These are phyloP conservation scores for Yamadazyma nakazawae DNA, from an alignment of 805 yeast genomes.

Conservation along the genomic window DNA sequence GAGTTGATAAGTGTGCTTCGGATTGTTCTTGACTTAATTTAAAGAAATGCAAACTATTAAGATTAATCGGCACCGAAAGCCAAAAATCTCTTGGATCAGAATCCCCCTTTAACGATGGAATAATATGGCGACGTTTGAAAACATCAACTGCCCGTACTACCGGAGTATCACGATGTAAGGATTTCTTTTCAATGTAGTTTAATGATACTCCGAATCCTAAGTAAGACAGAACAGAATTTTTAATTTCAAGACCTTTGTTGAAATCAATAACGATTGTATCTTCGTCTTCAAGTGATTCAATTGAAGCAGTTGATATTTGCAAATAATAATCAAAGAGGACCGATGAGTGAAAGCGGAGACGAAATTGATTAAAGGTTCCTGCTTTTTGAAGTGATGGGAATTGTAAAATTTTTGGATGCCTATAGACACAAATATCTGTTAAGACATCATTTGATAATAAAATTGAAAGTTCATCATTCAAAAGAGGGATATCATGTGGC, in stretches of 20 bases:
- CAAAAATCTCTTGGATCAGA: constrained; percentile 3
- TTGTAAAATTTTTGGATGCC: neutral
- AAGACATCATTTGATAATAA: neutral
- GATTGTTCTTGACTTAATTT: constrained; percentile 1
- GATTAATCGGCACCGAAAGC: neutral
- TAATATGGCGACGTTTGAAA: neutral
- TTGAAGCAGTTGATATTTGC: neutral
- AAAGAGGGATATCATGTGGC: neutral
- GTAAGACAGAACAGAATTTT: neutral
- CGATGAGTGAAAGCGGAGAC: neutral
- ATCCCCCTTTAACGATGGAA: neutral
- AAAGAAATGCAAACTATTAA: constrained; percentile 3
- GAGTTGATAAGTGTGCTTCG: neutral
- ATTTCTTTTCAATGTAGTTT: neutral
- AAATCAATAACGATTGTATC: constrained; percentile 1
- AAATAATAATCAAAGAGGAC: constrained; percentile 4
- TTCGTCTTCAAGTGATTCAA: neutral
- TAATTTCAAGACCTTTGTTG: constrained; percentile 1
- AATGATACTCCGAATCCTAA: constrained; percentile 5
- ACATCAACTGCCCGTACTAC: constrained; percentile 9
- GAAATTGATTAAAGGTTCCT: neutral
- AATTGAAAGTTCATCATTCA: constrained; percentile 2
- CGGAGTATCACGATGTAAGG: constrained; percentile 1
- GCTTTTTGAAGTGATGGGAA: neutral
- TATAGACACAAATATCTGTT: neutral